phyloP scores from a whole-genome alignment of 2,329 filamentous ascomycete species.

The Aspergillus phoenicis region DNA sequence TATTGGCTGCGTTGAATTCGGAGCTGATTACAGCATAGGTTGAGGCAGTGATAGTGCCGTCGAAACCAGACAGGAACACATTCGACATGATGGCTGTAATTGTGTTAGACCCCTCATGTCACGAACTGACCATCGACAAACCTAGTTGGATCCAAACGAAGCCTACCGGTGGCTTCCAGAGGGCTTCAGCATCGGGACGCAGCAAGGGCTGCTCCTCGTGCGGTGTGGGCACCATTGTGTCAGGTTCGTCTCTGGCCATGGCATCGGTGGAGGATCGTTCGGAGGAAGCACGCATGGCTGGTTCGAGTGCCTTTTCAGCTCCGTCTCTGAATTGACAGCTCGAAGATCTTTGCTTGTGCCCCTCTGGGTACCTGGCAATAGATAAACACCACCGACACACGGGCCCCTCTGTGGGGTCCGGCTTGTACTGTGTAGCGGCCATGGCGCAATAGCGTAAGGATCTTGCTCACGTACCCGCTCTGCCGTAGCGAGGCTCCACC shows the following conservation, averaged over 20 bases:
- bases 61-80: slow-evolving; percentile 63
- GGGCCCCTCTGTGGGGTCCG: not conserved
- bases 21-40: slow-evolving; percentile 52
- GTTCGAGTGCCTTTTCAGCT: not conserved
- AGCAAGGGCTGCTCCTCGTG: slow-evolving; percentile 33
- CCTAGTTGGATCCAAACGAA: slow-evolving; percentile 62
- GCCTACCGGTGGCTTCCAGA: slow-evolving; percentile 55
- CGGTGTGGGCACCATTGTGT: not conserved
- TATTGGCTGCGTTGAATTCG: slow-evolving; percentile 51
- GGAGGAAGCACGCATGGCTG: not conserved
- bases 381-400: not conserved
- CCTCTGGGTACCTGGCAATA: not conserved
- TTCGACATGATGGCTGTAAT: slow-evolving; percentile 61
- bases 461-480: too few species aligned
- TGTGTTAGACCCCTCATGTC: not conserved
- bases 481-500: too few species aligned
- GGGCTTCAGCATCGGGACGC: slow-evolving; percentile 6
- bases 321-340: not conserved
- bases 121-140: slow-evolving; percentile 19
- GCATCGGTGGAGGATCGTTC: not conserved
- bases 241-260: not conserved
- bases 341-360: not conserved
- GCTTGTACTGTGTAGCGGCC: not conserved
- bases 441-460: too few species aligned
- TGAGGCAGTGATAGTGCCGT: slow-evolving; percentile 49